Evolutionary conservation across 2,329 filamentous ascomycete genomes (phyloP).

Genomic region (Paracoccidioides lutzii): DNA sequence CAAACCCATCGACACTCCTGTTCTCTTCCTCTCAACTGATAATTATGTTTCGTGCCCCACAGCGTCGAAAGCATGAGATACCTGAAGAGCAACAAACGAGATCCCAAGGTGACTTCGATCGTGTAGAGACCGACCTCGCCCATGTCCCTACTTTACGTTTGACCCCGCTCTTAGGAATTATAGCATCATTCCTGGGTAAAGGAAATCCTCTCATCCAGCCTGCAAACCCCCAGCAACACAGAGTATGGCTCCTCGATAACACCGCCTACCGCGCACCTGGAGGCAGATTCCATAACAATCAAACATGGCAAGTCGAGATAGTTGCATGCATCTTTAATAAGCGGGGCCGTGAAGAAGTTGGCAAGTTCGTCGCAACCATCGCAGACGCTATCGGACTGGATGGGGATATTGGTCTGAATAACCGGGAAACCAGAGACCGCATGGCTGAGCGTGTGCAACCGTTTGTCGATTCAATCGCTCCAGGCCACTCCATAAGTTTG

Average conservation of each 20-base stretch:
- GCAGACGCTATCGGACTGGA: slow-evolving; percentile 56
- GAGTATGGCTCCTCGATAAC: slow-evolving; percentile 83
- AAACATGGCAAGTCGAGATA: slow-evolving; percentile 66
- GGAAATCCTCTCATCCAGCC: slow-evolving; percentile 47
- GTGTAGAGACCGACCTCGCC: slow-evolving; percentile 9
- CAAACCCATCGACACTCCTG: background rate
- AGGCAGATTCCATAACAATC: slow-evolving; percentile 25
- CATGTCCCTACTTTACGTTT: slow-evolving; percentile 3
- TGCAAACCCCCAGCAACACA: slow-evolving; percentile 52
- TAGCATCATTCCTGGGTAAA: slow-evolving; percentile 24
- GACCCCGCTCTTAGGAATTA: slow-evolving; percentile 10
- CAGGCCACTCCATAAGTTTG: slow-evolving; percentile 55
- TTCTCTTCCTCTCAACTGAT: background rate
- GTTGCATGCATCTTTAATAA: slow-evolving; percentile 70
- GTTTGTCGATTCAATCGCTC: slow-evolving; percentile 64
- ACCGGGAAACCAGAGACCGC: slow-evolving; percentile 46
- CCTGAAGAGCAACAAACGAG: slow-evolving; percentile 7
- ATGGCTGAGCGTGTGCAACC: slow-evolving; percentile 47
- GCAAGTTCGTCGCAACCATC: slow-evolving; percentile 57
- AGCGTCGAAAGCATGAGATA: slow-evolving; percentile 3
- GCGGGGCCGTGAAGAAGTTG: slow-evolving; percentile 52
- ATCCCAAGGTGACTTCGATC: slow-evolving; percentile 8
- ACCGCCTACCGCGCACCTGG: slow-evolving; percentile 53
- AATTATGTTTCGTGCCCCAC: background rate
- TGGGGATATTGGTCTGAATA: slow-evolving; percentile 36